Evolutionary conservation across 129 eudicot genomes (phyloP).

Genomic region (Tagetes patula): DNA sequence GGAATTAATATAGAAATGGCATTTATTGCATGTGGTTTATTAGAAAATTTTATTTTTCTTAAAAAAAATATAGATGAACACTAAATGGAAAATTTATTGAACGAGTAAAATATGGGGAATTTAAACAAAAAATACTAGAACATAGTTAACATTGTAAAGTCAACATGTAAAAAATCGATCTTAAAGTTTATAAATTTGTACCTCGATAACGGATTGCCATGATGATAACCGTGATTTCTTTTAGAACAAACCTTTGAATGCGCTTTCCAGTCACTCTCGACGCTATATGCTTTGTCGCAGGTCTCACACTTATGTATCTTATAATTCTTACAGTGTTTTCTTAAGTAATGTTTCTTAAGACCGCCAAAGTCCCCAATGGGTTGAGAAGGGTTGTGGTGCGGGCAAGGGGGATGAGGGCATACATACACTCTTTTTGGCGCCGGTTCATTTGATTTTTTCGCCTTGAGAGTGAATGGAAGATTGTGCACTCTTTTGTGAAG

Average conservation of each 20-base stretch:
- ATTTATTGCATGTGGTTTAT: too few species aligned
- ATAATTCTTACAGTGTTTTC: constrained; percentile 43
- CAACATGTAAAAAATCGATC: not conserved
- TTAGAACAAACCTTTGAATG: constrained; percentile 51
- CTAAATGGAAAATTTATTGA: not conserved
- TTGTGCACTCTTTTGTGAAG: constrained; percentile 57
- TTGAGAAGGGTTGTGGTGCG: constrained; percentile 45
- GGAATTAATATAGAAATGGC: too few species aligned
- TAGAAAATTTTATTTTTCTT: too few species aligned
- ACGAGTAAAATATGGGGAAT: not conserved
- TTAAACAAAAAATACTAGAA: not conserved
- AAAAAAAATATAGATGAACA: not conserved
- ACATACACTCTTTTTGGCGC: constrained; percentile 38
- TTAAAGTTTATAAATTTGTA: not conserved
- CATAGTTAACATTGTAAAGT: not conserved
- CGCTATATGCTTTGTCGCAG: constrained; percentile 50
- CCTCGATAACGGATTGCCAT: constrained; percentile 54
- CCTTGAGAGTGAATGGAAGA: constrained; percentile 45
- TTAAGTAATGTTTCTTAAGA: constrained; percentile 51
- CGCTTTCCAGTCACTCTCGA: constrained; percentile 47
- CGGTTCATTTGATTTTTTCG: constrained; percentile 24
- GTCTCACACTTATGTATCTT: constrained; percentile 49
- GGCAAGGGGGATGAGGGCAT: constrained; percentile 58
- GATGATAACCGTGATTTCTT: constrained; percentile 42
- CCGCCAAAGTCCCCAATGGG: constrained; percentile 62